Conservation (phyloP, 1,284 basidiomycete species). For the Athelia sp. region DNA sequence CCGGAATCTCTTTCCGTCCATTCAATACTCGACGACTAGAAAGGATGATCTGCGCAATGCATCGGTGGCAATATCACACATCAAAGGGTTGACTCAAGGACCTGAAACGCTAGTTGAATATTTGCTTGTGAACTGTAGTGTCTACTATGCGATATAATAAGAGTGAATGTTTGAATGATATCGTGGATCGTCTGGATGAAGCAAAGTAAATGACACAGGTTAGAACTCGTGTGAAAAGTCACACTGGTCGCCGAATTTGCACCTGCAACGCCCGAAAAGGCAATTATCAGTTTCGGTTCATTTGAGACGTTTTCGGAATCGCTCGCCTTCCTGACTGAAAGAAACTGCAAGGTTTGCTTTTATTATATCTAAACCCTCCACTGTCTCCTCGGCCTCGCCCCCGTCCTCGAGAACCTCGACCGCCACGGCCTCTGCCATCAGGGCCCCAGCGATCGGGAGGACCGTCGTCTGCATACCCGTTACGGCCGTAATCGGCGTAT, state of each 20-base stretch:
- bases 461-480: conserved; percentile 32
- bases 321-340: conserved; percentile 86
- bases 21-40: too few relatives aligned
- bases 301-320: conserved; percentile 33
- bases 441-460: conserved; percentile 34
- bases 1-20: too few relatives aligned
- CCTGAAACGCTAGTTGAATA: not conserved
- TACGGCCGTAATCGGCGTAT: conserved; percentile 29
- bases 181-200: not conserved
- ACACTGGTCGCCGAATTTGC: conserved; percentile 81
- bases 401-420: conserved; percentile 39
- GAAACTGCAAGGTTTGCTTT: conserved; percentile 82
- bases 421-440: conserved; percentile 32
- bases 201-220: conserved; percentile 15
- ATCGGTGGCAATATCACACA: not conserved
- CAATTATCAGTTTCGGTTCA: conserved; percentile 43
- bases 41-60: too few relatives aligned
- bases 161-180: not conserved
- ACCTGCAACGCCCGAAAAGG: conserved; percentile 52
- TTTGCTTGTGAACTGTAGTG: not conserved
- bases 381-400: conserved; percentile 46
- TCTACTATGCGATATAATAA: not conserved
- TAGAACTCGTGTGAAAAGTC: conserved; percentile 67
- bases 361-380: conserved; percentile 64
- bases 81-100: not conserved